phyloP scores from a whole-genome alignment of 2,329 filamentous ascomycete species.

The Fusarium chaquense region DNA sequence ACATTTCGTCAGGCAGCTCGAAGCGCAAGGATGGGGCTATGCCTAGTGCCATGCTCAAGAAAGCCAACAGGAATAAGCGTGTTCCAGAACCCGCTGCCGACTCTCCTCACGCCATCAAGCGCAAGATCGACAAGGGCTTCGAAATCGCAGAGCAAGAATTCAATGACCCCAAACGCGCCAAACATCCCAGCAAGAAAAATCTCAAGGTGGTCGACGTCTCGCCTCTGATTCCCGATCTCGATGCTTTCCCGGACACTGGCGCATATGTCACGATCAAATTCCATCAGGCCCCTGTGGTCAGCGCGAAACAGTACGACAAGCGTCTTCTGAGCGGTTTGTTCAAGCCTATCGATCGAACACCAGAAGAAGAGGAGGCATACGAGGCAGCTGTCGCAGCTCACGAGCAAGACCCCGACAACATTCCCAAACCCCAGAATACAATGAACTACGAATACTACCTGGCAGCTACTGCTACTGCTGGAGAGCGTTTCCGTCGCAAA shows the following conservation, averaged over 20 bases:
- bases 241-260: constrained; percentile 76
- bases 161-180: constrained; percentile 65
- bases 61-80: constrained; percentile 51
- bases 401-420: constrained; percentile 67
- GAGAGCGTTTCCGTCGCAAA: constrained; percentile 68
- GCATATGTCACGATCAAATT: constrained; percentile 79
- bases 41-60: constrained; percentile 53
- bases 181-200: constrained; percentile 69
- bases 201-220: constrained; percentile 70
- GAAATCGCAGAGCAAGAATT: constrained; percentile 65
- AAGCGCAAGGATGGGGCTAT: constrained; percentile 64
- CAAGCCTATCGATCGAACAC: constrained; percentile 67
- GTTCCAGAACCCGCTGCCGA: constrained; percentile 71
- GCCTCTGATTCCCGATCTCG: constrained; percentile 73
- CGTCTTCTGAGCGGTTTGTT: constrained; percentile 72
- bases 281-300: constrained; percentile 71
- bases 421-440: constrained; percentile 67
- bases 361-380: constrained; percentile 66
- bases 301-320: constrained; percentile 65
- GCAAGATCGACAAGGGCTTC: constrained; percentile 74
- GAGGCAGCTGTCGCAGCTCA: constrained; percentile 64
- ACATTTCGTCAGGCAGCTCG: constrained; percentile 76
- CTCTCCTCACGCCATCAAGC: constrained; percentile 74
- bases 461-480: constrained; percentile 60
- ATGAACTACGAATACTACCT: constrained; percentile 78